Conservation (phyloP, 495 filamentous ascomycete species). For the Terfezia claveryi region DNA sequence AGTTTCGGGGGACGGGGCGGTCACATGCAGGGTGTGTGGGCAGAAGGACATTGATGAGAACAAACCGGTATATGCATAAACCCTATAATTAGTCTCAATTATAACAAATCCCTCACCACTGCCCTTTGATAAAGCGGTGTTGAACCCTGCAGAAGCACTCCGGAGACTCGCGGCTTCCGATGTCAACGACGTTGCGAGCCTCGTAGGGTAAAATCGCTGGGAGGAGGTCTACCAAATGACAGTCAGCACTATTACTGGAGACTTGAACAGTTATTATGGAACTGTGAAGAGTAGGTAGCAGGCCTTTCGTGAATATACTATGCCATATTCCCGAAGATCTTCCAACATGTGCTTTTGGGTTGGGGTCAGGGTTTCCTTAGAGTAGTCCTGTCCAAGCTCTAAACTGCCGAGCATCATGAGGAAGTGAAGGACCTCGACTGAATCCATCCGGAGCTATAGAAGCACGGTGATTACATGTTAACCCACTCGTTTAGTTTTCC, state of each 20-base stretch:
- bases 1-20: too few species aligned
- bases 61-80: constrained; percentile 77
- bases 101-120: constrained; percentile 64
- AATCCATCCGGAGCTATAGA: constrained; percentile 45
- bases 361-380: constrained; percentile 51
- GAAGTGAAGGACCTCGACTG: constrained; percentile 82
- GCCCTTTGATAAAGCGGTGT: constrained; percentile 27
- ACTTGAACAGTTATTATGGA: neutral
- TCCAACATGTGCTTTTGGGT: constrained; percentile 70
- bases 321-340: constrained; percentile 71
- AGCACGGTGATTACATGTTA: neutral
- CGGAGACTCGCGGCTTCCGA: constrained; percentile 51
- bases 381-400: constrained; percentile 76
- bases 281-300: neutral
- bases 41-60: neutral
- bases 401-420: constrained; percentile 87
- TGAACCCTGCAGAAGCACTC: constrained; percentile 34
- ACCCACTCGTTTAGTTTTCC: neutral
- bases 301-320: constrained; percentile 43
- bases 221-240: constrained; percentile 25
- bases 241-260: neutral
- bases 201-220: constrained; percentile 72
- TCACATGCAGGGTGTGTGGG: too few species aligned
- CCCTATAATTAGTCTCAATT: constrained; percentile 93
- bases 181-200: constrained; percentile 83